Base-by-base conservation (phyloP, 495 filamentous ascomycete species). In the Aspergillus steynii region DNA sequence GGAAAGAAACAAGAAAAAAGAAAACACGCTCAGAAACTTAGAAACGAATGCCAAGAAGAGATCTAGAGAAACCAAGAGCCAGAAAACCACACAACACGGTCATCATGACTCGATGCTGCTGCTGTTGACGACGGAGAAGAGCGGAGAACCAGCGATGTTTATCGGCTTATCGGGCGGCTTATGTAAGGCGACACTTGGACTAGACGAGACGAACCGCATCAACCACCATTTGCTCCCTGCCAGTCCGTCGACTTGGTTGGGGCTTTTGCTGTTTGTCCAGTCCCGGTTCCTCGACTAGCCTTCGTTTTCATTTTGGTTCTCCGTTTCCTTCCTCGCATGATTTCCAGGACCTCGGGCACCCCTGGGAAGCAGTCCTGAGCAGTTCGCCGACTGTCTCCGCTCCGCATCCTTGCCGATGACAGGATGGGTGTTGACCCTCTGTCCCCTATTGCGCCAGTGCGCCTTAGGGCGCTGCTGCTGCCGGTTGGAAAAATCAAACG, bases 371-470 rank as follows among this genome's bases (percentile, higher is more conserved):
- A 71, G 71, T 66, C 66, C 65, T 71, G 64, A 65, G 65, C 61
- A 72, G 62, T 64, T 68, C 62, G 61, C 66, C 65, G 65, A 69
- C 65, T 71, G 68, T 58, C 61, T 74, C 65, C 65, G 53, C 68
- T 64, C 63, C 56, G 57, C 65, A 61, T 56, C 58, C 55, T 62
- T 59, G 66, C 66, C 68, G 60, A 75, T 72, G 80, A 81, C 77
- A 88, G 68, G 62, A 96, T 96, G 93, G 86, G 83, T 68, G 83
- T 91, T 67, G 94, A 97, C 74, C 86, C 89, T 66, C 85, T 96
- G 67, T 90, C 93, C 64, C 92, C 92, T 66, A 83, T 92, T 76
- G 88, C 93, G 69, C 93, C 96, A 61, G 93, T 91, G 77, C 90
- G 90, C 78, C 83, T 98, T 64, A 86, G 88, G 71, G 90, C 87